Conservation (phyloP, 257 asterid species). For the Capsicum chinense region DNA sequence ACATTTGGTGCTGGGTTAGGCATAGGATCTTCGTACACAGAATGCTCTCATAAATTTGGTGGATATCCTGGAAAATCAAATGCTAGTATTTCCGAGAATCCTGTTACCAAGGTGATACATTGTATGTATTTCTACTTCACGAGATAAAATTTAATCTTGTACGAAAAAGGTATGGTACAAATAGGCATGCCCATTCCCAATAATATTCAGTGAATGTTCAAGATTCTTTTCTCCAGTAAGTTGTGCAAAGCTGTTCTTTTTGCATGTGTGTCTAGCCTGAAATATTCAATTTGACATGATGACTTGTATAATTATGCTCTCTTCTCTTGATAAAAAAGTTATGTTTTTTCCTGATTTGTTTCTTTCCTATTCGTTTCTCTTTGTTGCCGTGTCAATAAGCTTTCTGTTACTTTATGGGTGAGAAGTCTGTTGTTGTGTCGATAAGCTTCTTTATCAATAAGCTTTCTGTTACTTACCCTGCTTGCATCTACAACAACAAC, state of each 20-base stretch:
- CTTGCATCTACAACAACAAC: not conserved
- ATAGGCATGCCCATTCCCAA: not conserved
- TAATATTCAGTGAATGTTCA: not conserved
- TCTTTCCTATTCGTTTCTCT: not conserved
- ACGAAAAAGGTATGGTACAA: constrained; percentile 3
- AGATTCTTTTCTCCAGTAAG: not conserved
- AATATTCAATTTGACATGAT: constrained; percentile 7
- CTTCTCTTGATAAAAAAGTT: not conserved
- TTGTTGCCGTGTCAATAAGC: not conserved
- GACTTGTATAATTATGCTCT: not conserved
- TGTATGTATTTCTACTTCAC: constrained; percentile 8
- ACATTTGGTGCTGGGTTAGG: constrained; percentile 90
- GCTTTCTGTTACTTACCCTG: not conserved
- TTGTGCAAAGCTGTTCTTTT: not conserved
- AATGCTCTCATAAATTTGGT: constrained; percentile 68
- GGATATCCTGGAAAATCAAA: constrained; percentile 52
- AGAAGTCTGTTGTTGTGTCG: not conserved
- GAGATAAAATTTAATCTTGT: not conserved
- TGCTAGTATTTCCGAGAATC: constrained; percentile 42
- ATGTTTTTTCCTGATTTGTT: not conserved
- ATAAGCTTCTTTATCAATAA: not conserved
- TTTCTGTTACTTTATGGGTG: not conserved
- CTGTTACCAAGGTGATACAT: constrained; percentile 54
- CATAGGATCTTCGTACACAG: constrained; percentile 84
- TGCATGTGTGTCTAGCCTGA: not conserved